These are phyloP conservation scores for Kwoniella europaea DNA, from an alignment of 768 basidiomycete species.

Conservation along the genomic window DNA sequence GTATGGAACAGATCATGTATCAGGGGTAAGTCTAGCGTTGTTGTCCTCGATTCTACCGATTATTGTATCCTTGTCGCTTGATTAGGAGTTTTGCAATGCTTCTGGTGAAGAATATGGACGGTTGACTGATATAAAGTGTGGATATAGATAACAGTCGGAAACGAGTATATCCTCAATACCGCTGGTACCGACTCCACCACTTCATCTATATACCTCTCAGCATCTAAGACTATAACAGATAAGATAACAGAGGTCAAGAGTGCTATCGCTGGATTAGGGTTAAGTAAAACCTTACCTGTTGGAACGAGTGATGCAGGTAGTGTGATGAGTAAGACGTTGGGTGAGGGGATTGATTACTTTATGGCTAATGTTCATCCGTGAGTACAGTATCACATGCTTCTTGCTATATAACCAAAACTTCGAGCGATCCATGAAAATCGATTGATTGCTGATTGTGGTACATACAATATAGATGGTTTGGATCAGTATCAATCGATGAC, in stretches of 20 bases:
- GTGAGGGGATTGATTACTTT: conserved; percentile 59
- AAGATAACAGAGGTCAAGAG: conserved; percentile 61
- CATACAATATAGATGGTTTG: conserved; percentile 69
- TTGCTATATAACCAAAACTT: not conserved
- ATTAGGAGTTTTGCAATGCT: too few species aligned
- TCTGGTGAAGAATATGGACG: not conserved
- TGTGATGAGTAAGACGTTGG: conserved; percentile 75
- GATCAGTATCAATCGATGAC: conserved; percentile 69
- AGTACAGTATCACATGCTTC: conserved; percentile 13
- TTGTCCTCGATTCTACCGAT: not conserved
- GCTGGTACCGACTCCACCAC: conserved; percentile 39
- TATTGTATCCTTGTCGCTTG: not conserved
- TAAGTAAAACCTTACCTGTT: conserved; percentile 70
- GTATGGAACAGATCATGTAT: conserved; percentile 76
- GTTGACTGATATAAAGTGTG: not conserved
- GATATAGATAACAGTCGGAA: conserved; percentile 75
- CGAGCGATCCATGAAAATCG: not conserved
- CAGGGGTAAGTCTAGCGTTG: conserved; percentile 61
- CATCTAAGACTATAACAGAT: conserved; percentile 71
- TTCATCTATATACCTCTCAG: conserved; percentile 41
- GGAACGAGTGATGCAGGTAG: conserved; percentile 86
- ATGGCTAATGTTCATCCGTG: conserved; percentile 85
- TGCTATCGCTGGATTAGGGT: conserved; percentile 64
- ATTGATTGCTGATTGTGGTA: not conserved
- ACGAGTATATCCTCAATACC: conserved; percentile 81